These are phyloP conservation scores for Macrolepiota albuminosa DNA, from an alignment of 768 basidiomycete species.

Conservation along the genomic window DNA sequence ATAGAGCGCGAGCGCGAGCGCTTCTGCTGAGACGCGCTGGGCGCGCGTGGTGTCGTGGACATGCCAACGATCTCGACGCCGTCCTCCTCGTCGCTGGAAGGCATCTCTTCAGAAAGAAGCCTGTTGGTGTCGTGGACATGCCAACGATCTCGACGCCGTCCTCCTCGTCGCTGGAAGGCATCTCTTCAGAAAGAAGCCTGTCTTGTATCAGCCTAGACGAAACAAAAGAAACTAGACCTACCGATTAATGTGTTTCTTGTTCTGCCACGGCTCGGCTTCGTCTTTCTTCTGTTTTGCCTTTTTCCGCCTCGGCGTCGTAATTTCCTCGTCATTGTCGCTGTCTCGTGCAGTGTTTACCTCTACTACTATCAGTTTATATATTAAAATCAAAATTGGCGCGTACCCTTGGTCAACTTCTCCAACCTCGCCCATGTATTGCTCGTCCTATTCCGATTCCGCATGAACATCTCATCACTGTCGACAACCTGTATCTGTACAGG, in stretches of 20 bases:
- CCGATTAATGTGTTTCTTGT: slow-evolving; percentile 34
- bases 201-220: neutral
- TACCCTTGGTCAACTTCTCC: slow-evolving; percentile 54
- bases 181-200: slow-evolving; percentile 36
- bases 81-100: slow-evolving; percentile 24
- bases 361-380: neutral
- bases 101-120: slow-evolving; percentile 33
- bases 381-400: slow-evolving; percentile 6
- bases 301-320: slow-evolving; percentile 27
- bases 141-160: slow-evolving; percentile 34
- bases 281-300: slow-evolving; percentile 35
- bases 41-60: slow-evolving; percentile 27
- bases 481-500: slow-evolving; percentile 26
- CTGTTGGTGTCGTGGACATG: slow-evolving; percentile 24
- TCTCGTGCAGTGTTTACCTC: slow-evolving; percentile 8
- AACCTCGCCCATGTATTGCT: slow-evolving; percentile 55
- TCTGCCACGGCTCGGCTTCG: slow-evolving; percentile 39
- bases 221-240: slow-evolving; percentile 20
- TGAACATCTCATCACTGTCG: slow-evolving; percentile 67
- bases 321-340: slow-evolving; percentile 25
- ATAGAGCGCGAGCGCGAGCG: slow-evolving; percentile 60
- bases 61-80: slow-evolving; percentile 30
- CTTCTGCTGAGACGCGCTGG: slow-evolving; percentile 29
- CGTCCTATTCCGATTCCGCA: slow-evolving; percentile 59
- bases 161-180: slow-evolving; percentile 22